phyloP scores from a whole-genome alignment of 176 grass and related monocot species.

The Eragrostis nindensis region DNA sequence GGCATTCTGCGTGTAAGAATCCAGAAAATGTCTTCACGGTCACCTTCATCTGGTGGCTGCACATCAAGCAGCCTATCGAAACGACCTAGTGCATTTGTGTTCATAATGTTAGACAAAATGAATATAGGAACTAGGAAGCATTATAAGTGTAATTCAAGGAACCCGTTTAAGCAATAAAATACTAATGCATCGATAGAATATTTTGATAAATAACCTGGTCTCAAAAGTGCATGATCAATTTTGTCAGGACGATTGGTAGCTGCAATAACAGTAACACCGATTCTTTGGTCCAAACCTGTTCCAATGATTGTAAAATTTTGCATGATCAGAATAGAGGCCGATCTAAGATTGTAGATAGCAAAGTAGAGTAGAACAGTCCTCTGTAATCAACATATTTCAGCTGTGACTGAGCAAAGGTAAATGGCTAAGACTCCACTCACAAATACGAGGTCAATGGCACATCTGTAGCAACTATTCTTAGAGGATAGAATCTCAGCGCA shows the following conservation, averaged over 20 bases:
- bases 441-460: background rate
- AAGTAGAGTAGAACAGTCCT: background rate
- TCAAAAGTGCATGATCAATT: conserved; percentile 88
- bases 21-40: conserved; percentile 74
- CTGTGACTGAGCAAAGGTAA: conserved; percentile 14
- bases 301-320: conserved; percentile 31
- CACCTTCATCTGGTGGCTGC: conserved; percentile 74
- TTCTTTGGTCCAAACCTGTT: conserved; percentile 80
- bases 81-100: conserved; percentile 57
- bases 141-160: background rate
- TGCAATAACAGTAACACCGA: conserved; percentile 82
- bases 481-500: background rate
- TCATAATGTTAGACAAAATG: conserved; percentile 32
- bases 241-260: conserved; percentile 97
- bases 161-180: conserved; percentile 23
- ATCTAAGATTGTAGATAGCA: background rate
- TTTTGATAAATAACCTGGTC: conserved; percentile 67
- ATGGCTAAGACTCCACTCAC: background rate
- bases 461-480: background rate
- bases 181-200: background rate
- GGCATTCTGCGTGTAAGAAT: conserved; percentile 77
- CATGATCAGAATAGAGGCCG: background rate
- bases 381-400: background rate
- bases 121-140: background rate
- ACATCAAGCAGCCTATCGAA: conserved; percentile 93